Base-by-base conservation (phyloP, 129 eudicot genomes). In the Flaveria robusta region DNA sequence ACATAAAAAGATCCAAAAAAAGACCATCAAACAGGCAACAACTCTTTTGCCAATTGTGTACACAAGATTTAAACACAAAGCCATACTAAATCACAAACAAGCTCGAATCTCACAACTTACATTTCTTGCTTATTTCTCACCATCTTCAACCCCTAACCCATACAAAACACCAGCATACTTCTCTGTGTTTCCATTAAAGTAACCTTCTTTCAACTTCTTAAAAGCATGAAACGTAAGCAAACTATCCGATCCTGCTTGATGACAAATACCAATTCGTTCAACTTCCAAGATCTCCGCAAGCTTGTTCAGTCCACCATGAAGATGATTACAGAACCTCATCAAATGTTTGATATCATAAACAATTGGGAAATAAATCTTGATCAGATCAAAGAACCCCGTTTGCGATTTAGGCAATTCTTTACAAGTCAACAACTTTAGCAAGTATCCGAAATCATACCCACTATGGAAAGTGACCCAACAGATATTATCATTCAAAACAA, bases 211-310 rank as follows among this genome's bases (percentile, higher is more conserved):
- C 86, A 88, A 74, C 82, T 85, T 92, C 85, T 81, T 85, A 87
- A 92, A 89, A 20, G 92, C 74, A 71, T 79, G 84, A 10, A 91
- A 79, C 0, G 97, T 92, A 66, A 92, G 92, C 88, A 92, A 87
- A 76, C 97, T 92, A 84, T 92, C 97, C 0, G 97, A 92, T 24
- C 97, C 96, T 29, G 96, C 96, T 77, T 92, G 97, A 67, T 92
- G 97, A 43, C 89, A 85, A 68, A 92, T 77, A 45, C 97, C 87
- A 20, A 80, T 82, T 45, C 87, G 74, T 65, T 84, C 84, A 76
- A 80, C 87, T 31, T 84, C 79, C 72, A 84, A 62, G 72, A 66
- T 16, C 41, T 92, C 97, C 8, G 97, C 96, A 9, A 92, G 79
- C 87, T 92, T 92, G 51, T 87, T 92, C 84, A 92, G 72, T 77